Evolutionary conservation across 306 rosid species (phyloP), one percentile per base, ranked within the genome.

Genomic region (Fragaria iinumae): DNA sequence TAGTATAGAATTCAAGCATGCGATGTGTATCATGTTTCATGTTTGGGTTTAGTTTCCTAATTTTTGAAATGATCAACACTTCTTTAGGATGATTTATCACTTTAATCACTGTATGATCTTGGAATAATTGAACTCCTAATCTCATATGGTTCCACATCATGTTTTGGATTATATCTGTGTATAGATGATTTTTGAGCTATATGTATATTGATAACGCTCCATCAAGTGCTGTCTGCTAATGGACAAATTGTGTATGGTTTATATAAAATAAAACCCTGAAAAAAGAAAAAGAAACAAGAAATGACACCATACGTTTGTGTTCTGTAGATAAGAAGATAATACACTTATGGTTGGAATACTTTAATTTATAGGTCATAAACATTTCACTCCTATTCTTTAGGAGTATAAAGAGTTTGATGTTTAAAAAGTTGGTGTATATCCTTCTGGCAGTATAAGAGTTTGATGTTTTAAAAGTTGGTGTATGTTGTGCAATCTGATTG

Each of bases 251-350:
- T 34, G 55, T 52, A 34, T 17, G 44, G 20, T 38, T 71, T 72
- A 16, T 36, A 68, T 36, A 36, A 41, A 67, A 11, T n/a, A 20
- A 67, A 41, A 20, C 0, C 50, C n/a, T 60, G 2, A 13, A 44
- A 68, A 38, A 41, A n/a, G 3, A n/a, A 41, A 1, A 39, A 23
- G 5, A 69, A 39, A 39, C 5, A 39, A 39, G 44, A 39, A 39
- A 4, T 69, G 57, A 8, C 41, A 45, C 56, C 41, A 11, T 17
- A 64, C 8, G 47, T 9, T 8, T 43, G 60, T 70, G 60, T 48
- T 32, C 50, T 67, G 72, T 11, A 67, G 62, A 49, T 72, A 72
- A 52, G 64, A 34, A 34, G 63, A 52, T 52, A 36, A 72, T 52
- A 53, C 52, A 32, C 11, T 27, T 29, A 71, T 71, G 39, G 74